Evolutionary conservation across 176 grass and related monocot species (phyloP).

Genomic region (Musa beccarii): DNA sequence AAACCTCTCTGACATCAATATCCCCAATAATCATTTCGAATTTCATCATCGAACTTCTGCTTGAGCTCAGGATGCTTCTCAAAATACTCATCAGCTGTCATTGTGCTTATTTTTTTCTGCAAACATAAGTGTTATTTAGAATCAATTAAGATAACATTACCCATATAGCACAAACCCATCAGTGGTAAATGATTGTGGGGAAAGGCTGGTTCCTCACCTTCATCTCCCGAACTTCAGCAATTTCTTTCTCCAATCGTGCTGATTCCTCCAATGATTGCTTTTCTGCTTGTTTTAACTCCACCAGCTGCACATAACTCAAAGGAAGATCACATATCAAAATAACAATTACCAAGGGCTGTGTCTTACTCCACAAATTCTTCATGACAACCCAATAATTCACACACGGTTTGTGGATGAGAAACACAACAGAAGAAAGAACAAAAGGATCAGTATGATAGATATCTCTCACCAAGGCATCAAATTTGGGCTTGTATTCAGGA

Average conservation of each 20-base stretch:
- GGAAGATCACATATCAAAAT: too few relatives aligned
- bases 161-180: not conserved
- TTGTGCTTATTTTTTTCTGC: constrained; percentile 92
- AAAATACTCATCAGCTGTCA: constrained; percentile 90
- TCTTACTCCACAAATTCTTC: not conserved
- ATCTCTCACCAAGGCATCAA: constrained; percentile 65
- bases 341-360: too few relatives aligned
- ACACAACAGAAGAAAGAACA: not conserved
- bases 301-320: constrained; percentile 29
- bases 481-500: constrained; percentile 81
- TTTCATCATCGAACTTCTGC: constrained; percentile 93
- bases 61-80: constrained; percentile 84
- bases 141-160: not conserved
- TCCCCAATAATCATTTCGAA: constrained; percentile 86
- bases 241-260: constrained; percentile 72
- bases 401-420: not conserved
- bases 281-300: constrained; percentile 81
- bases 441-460: not conserved
- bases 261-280: constrained; percentile 46
- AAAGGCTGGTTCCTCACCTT: constrained; percentile 33
- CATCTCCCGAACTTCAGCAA: constrained; percentile 67
- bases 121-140: constrained; percentile 1
- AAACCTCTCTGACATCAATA: constrained; percentile 34
- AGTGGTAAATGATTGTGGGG: not conserved
- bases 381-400: not conserved